Evolutionary conservation across 2,329 filamentous ascomycete species (phyloP).

Genomic region (Sporothrix schenckii): DNA sequence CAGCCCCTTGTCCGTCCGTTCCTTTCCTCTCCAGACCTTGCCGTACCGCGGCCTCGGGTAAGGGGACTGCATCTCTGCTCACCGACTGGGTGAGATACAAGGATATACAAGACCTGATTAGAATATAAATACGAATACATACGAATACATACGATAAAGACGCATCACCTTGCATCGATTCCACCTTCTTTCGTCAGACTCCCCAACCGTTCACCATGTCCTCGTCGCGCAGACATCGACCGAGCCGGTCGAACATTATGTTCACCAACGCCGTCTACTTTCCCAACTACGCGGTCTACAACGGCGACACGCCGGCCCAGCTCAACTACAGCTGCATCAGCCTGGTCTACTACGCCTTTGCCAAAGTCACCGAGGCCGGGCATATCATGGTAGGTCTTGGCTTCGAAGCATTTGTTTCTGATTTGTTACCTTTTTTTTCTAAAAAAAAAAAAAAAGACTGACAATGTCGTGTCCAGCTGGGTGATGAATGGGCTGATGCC

Average conservation of each 20-base stretch:
- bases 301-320: slow-evolving; percentile 70
- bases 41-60: slow-evolving; percentile 27
- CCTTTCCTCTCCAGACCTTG: slow-evolving; percentile 15
- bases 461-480: slow-evolving; percentile 57
- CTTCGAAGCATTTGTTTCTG: background rate
- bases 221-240: slow-evolving; percentile 51
- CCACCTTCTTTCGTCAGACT: background rate
- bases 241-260: slow-evolving; percentile 55
- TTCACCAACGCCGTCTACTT: slow-evolving; percentile 80
- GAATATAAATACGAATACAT: background rate
- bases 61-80: slow-evolving; percentile 15
- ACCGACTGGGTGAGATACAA: slow-evolving; percentile 22
- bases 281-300: slow-evolving; percentile 76
- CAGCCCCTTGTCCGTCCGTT: slow-evolving; percentile 24
- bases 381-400: slow-evolving; percentile 67
- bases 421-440: background rate
- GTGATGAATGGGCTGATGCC: slow-evolving; percentile 77
- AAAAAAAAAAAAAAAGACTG: too few species aligned
- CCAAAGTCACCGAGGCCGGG: slow-evolving; percentile 71
- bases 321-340: slow-evolving; percentile 77
- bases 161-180: background rate
- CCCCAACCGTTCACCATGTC: slow-evolving; percentile 40
- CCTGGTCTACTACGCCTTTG: slow-evolving; percentile 82
- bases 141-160: background rate
- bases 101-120: background rate